Percentiles rank a stretch among this genome's conserved stretches.
Evolutionary conservation across 192 early-diverging fungal species (phyloP).

Genomic region (Dispira parvispora): DNA sequence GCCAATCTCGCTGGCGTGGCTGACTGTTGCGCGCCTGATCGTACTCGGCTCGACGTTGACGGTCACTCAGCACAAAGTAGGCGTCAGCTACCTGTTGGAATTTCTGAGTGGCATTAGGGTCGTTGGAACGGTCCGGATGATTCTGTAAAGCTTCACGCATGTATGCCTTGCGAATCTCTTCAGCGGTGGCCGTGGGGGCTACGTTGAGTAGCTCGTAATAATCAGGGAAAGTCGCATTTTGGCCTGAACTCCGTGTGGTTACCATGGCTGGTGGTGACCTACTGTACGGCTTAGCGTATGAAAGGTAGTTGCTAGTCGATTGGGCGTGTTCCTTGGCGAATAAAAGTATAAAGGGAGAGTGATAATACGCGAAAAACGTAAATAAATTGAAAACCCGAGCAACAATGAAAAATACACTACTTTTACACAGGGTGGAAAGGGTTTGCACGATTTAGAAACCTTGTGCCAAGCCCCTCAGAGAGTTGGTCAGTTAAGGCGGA

Average conservation of each 20-base stretch:
- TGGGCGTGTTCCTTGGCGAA: too few species aligned
- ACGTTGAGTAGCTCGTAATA: slow-evolving; percentile 56
- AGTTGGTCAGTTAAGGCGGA: too few species aligned
- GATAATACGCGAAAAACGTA: too few species aligned
- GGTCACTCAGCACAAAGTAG: slow-evolving; percentile 53
- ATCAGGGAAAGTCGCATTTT: slow-evolving; percentile 21
- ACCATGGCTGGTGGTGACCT: not conserved
- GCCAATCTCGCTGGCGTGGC: not conserved
- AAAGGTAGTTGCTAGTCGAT: too few species aligned
- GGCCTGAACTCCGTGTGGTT: not conserved
- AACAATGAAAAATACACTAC: too few species aligned
- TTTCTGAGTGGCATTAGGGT: slow-evolving; percentile 30
- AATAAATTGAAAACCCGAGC: too few species aligned
- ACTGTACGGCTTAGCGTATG: too few species aligned
- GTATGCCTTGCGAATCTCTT: slow-evolving; percentile 64
- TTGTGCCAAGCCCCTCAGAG: too few species aligned
- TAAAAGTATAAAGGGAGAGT: too few species aligned
- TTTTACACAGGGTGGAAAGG: too few species aligned
- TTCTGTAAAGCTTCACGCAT: slow-evolving; percentile 50
- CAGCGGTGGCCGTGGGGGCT: slow-evolving; percentile 33
- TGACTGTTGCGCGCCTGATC: slow-evolving; percentile 20
- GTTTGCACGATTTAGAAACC: too few species aligned
- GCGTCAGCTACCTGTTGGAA: slow-evolving; percentile 68
- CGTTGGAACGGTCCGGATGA: slow-evolving; percentile 50
- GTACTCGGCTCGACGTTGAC: slow-evolving; percentile 28